Percentiles rank a stretch among this genome's conserved stretches.
These are phyloP conservation scores for Astrothelium macrocarpum DNA, from an alignment of 495 filamentous ascomycete species.

Conservation along the genomic window DNA sequence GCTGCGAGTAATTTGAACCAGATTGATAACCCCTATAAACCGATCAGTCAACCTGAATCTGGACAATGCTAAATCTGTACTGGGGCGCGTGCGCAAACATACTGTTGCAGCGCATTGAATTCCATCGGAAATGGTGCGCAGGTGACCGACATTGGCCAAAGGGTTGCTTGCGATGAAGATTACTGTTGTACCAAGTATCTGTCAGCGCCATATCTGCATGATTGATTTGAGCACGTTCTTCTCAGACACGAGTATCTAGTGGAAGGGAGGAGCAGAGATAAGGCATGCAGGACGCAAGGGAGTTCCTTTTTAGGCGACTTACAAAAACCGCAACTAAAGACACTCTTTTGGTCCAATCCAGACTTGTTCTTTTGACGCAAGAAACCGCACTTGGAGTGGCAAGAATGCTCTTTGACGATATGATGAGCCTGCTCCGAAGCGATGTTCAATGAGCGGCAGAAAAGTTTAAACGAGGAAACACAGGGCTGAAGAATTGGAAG, in stretches of 20 bases:
- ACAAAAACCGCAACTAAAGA: background rate
- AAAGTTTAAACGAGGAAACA: background rate
- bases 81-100: slow-evolving; percentile 9
- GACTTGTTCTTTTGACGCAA: background rate
- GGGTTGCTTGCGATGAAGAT: background rate
- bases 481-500: background rate
- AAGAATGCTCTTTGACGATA: slow-evolving; percentile 3
- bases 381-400: background rate
- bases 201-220: background rate
- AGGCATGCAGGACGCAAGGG: background rate
- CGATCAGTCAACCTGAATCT: slow-evolving; percentile 10
- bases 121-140: slow-evolving; percentile 19
- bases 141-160: slow-evolving; percentile 2
- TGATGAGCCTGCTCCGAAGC: background rate
- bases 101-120: slow-evolving; percentile 30
- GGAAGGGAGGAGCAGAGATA: background rate
- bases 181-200: background rate
- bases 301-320: background rate
- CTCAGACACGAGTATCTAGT: background rate
- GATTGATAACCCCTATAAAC: slow-evolving; percentile 22
- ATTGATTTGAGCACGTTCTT: background rate
- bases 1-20: background rate
- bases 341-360: background rate
- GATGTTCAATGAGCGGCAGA: background rate
- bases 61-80: slow-evolving; percentile 4